Evolutionary conservation across 1,284 basidiomycete genomes (phyloP).

Genomic region (Anthracocystis panici-leucophaei): DNA sequence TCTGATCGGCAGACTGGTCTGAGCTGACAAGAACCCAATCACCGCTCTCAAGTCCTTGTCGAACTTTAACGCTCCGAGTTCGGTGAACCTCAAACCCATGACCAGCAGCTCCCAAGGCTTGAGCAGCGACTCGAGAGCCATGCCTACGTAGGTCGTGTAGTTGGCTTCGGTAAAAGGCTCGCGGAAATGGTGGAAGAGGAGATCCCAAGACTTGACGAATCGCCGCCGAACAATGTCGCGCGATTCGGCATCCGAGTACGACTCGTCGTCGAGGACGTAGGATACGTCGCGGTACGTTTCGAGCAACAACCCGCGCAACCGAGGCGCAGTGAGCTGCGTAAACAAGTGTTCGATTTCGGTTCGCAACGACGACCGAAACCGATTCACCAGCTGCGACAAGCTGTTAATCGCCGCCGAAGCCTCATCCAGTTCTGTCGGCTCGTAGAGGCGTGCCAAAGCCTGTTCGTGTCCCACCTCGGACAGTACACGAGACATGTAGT

Average conservation of each 20-base stretch:
- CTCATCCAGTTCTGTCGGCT: slow-evolving; percentile 19
- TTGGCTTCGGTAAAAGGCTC: slow-evolving; percentile 87
- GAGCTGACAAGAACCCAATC: slow-evolving; percentile 83
- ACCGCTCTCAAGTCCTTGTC: slow-evolving; percentile 91
- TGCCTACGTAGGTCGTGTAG: slow-evolving; percentile 84
- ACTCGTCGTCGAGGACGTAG: slow-evolving; percentile 86
- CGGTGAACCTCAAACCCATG: slow-evolving; percentile 84
- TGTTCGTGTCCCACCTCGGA: slow-evolving; percentile 46
- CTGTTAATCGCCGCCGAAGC: slow-evolving; percentile 20
- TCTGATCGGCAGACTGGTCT: slow-evolving; percentile 82
- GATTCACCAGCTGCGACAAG: slow-evolving; percentile 26
- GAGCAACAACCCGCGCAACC: slow-evolving; percentile 81
- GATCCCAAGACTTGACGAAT: slow-evolving; percentile 86
- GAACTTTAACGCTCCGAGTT: slow-evolving; percentile 97
- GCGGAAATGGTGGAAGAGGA: slow-evolving; percentile 75
- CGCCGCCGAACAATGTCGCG: slow-evolving; percentile 87
- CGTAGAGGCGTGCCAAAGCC: slow-evolving; percentile 43
- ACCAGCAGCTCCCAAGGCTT: slow-evolving; percentile 93
- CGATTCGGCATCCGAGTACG: slow-evolving; percentile 84
- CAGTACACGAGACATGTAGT: slow-evolving; percentile 60
- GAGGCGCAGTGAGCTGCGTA: slow-evolving; percentile 88
- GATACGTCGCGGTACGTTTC: slow-evolving; percentile 90
- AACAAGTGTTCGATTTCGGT: slow-evolving; percentile 91
- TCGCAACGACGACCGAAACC: slow-evolving; percentile 71
- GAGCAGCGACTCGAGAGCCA: slow-evolving; percentile 86